A percentile compares a stretch with the other conserved stretches of the same genome.
phyloP scores from a whole-genome alignment of 176 grass and related monocot genomes.

The Ampelocalamus luodianensis region DNA sequence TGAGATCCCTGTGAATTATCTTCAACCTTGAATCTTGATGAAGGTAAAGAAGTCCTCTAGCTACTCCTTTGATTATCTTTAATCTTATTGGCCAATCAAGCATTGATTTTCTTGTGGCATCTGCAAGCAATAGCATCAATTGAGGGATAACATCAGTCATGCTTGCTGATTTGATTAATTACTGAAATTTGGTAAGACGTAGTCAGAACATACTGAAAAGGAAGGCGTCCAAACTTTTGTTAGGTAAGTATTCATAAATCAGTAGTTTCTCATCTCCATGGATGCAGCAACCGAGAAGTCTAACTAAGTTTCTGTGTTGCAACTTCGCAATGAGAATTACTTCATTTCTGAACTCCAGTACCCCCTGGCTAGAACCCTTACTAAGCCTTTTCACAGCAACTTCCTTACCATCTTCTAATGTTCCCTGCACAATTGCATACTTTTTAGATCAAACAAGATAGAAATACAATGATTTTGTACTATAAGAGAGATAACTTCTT shows the following conservation, averaged over 20 bases:
- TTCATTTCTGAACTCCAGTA: conserved; percentile 44
- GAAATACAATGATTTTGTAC: conserved; percentile 10
- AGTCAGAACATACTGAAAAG: conserved; percentile 39
- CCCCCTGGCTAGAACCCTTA: conserved; percentile 32
- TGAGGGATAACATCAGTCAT: not conserved
- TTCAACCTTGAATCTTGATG: conserved; percentile 55
- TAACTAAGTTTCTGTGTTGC: conserved; percentile 46
- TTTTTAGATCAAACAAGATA: not conserved
- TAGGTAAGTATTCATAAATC: conserved; percentile 42
- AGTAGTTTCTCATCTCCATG: conserved; percentile 45
- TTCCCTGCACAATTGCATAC: conserved; percentile 18
- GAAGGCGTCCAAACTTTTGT: conserved; percentile 43
- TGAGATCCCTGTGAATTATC: conserved; percentile 48
- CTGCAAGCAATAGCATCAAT: not conserved
- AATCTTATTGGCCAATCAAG: conserved; percentile 43
- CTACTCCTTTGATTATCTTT: conserved; percentile 53
- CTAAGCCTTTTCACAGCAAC: conserved; percentile 44
- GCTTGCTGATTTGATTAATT: not conserved
- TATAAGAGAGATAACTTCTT: not conserved
- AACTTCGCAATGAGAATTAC: conserved; percentile 36
- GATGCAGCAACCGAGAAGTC: conserved; percentile 36
- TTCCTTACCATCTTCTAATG: not conserved
- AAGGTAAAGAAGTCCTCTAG: conserved; percentile 57
- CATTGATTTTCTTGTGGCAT: not conserved
- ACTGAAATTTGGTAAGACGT: not conserved